Base-by-base conservation (phyloP, 352 stramenopile genomes). In the Globisporangium middletonii region DNA sequence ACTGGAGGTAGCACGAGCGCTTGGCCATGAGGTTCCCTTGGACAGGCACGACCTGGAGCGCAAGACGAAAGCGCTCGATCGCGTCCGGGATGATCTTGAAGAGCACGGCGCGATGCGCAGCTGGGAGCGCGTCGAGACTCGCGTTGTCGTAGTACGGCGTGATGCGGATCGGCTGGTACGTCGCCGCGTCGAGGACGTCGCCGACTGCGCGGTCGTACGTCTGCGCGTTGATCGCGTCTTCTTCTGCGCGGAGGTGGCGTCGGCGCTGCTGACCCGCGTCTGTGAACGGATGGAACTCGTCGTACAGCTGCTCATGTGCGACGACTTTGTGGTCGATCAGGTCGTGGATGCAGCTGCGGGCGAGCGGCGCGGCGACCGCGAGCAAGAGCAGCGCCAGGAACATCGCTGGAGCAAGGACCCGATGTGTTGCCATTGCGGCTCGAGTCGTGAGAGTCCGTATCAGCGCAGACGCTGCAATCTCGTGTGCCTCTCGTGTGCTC, bases 1-100 rank as follows among this genome's bases (percentile, higher is more conserved):
- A 92, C 30, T 85, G 68, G 1, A 71, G 56, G 35, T 77, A 69
- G 56, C 84, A 94, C 16, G 71, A 76, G 28, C 78, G 79, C 19
- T 79, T 77, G 0, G 82, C 82, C 35, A 71, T 73, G 16, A 91
- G 54, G 43, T 88, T 87, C 5, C 75, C 75, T 33, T 84, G 63
- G 0, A 92, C 78, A 0, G 80, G 80, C 0, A 94, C 65, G 30
- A 94, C 84, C 26, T 73, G 61, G 6, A 94, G 54, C 4, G 76
- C 60, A 5, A 62, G 61, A 2, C 67, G 51, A 57, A 91, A 94
- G 6, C 73, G 78, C 19, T 59, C 44, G 57, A 94, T 90, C 0
- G 84, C 82, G 12, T 84, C 80, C 0, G 78, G 73, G 7, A 94
- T 74, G 50, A 92, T 76, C 52, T 76, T 65, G n/a, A 71, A 61